phyloP scores from a whole-genome alignment of 176 grass and related monocot species.

The Rhynchospora tenuis region DNA sequence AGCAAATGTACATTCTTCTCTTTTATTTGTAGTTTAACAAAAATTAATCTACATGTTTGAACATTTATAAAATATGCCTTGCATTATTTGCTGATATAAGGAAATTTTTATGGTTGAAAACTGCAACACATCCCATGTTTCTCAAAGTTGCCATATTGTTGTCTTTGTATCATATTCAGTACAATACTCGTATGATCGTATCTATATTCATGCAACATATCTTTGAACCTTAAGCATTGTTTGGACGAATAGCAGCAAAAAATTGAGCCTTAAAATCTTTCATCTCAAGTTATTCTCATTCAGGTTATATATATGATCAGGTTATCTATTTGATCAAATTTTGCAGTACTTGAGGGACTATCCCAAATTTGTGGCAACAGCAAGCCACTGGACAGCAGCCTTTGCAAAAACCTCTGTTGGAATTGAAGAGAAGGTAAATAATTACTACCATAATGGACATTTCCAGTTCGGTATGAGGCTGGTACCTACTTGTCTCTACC shows the following conservation, averaged over 20 bases:
- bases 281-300: background rate
- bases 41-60: background rate
- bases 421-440: constrained; percentile 88
- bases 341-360: constrained; percentile 70
- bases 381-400: constrained; percentile 92
- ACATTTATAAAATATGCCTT: background rate
- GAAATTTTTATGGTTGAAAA: background rate
- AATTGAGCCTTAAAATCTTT: background rate
- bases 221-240: background rate
- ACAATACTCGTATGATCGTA: background rate
- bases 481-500: background rate
- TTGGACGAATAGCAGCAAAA: background rate
- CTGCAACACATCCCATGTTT: background rate
- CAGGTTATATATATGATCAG: background rate
- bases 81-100: too few relatives aligned
- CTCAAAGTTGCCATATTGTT: background rate
- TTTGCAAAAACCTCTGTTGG: constrained; percentile 72
- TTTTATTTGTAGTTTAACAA: background rate
- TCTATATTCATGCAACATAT: background rate
- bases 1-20: background rate
- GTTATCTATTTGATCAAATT: constrained; percentile 1
- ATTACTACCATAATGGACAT: background rate
- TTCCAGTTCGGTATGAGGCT: background rate
- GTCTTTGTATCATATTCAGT: background rate
- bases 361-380: constrained; percentile 61